Conservation (phyloP, 108 stramenopile genomes). For the Skeletonema tropicum region DNA sequence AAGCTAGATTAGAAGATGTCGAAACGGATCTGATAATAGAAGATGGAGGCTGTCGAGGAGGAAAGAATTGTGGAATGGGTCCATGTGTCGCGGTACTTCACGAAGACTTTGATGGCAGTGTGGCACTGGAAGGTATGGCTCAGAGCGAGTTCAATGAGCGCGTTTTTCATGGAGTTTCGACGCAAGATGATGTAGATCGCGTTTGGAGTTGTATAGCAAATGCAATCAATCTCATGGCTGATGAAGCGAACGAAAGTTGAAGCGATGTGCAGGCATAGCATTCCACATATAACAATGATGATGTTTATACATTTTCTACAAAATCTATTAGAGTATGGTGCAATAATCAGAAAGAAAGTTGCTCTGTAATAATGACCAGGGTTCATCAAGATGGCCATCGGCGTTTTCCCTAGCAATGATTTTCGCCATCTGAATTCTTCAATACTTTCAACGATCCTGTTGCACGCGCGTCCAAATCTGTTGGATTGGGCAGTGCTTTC, state of each 20-base stretch:
- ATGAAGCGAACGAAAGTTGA: conserved; percentile 41
- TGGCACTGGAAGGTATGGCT: conserved; percentile 81
- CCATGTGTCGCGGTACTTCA: conserved; percentile 84
- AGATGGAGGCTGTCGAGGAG: conserved; percentile 76
- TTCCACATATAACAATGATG: background rate
- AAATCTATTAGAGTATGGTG: conserved; percentile 30
- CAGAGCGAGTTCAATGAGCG: conserved; percentile 60
- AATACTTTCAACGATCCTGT: conserved; percentile 38
- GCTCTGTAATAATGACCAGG: conserved; percentile 31
- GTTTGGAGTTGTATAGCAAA: conserved; percentile 65
- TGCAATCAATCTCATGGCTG: conserved; percentile 57
- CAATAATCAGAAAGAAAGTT: conserved; percentile 29
- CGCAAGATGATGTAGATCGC: conserved; percentile 64
- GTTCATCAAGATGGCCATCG: conserved; percentile 43
- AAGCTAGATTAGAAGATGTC: conserved; percentile 25
- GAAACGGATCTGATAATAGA: conserved; percentile 58
- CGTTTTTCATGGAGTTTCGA: conserved; percentile 58
- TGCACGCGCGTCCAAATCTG: conserved; percentile 43
- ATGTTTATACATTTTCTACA: background rate
- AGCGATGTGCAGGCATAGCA: background rate
- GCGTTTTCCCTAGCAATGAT: conserved; percentile 30
- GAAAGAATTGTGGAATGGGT: conserved; percentile 63
- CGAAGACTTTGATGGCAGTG: conserved; percentile 77
- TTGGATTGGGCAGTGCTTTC: conserved; percentile 37
- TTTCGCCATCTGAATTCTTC: background rate